Conservation (phyloP, 371 early-diverging fungal species). For the Fennellomyces sp. region DNA sequence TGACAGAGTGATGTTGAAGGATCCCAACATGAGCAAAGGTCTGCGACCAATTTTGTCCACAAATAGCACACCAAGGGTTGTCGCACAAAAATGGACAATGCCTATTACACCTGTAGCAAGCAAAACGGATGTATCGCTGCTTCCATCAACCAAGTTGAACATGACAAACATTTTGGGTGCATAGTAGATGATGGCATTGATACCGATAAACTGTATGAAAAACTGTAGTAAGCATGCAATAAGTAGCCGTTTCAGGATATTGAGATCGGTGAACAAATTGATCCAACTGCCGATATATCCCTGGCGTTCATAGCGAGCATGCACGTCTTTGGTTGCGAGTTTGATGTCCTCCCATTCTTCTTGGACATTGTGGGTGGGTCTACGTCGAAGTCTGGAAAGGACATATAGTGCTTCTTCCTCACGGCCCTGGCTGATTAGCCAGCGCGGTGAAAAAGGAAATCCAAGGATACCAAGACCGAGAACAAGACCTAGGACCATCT, state of each 20-base stretch:
- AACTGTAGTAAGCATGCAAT: constrained; percentile 70
- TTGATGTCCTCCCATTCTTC: constrained; percentile 83
- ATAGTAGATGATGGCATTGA: constrained; percentile 78
- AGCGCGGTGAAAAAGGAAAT: constrained; percentile 93
- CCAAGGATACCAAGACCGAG: constrained; percentile 70
- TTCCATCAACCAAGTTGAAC: constrained; percentile 65
- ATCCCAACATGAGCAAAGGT: constrained; percentile 49
- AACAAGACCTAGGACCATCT: constrained; percentile 76
- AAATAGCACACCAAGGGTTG: constrained; percentile 64
- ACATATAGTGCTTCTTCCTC: constrained; percentile 72
- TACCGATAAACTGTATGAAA: constrained; percentile 77
- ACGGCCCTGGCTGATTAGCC: constrained; percentile 71
- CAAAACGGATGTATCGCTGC: constrained; percentile 50
- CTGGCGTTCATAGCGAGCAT: no score
- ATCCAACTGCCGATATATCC: no score
- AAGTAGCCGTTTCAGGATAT: constrained; percentile 61
- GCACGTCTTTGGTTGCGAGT: constrained; percentile 61
- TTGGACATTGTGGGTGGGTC: constrained; percentile 55
- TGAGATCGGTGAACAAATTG: constrained; percentile 58
- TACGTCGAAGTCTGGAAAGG: constrained; percentile 73
- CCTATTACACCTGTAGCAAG: constrained; percentile 76
- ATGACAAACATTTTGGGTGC: constrained; percentile 76
- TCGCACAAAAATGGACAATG: constrained; percentile 64
- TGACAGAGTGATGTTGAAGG: constrained; percentile 32
- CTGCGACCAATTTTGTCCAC: constrained; percentile 71